These are phyloP conservation scores for Phalaenopsis equestris DNA, from an alignment of 106 monocot species.

Conservation along the genomic window DNA sequence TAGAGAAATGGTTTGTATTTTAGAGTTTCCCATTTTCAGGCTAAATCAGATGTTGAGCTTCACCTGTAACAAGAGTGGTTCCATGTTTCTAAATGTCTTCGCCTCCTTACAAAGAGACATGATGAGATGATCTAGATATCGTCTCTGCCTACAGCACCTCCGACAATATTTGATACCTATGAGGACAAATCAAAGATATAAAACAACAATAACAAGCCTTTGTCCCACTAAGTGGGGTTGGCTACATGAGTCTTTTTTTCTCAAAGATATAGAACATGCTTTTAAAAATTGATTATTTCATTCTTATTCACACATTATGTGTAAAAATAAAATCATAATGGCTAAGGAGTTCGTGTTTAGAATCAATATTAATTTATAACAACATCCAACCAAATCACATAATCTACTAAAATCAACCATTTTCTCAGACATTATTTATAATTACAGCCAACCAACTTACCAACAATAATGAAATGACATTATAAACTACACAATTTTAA, in stretches of 20 bases:
- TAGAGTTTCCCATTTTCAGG: background rate
- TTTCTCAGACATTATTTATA: background rate
- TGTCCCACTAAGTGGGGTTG: background rate
- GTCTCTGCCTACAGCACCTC: conserved; percentile 75
- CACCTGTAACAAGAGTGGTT: conserved; percentile 96
- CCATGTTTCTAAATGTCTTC: conserved; percentile 71
- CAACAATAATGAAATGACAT: background rate
- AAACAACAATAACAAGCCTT: too few relatives aligned
- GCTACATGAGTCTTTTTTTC: background rate
- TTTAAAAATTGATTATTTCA: background rate
- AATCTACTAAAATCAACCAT: background rate
- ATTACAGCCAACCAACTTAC: background rate
- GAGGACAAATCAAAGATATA: background rate
- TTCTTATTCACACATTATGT: background rate
- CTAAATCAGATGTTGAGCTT: background rate
- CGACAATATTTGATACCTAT: conserved; percentile 91
- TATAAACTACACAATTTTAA: background rate
- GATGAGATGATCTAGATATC: conserved; percentile 92
- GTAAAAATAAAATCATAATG: background rate
- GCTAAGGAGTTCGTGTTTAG: background rate
- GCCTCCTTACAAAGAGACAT: conserved; percentile 69
- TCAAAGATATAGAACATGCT: background rate
- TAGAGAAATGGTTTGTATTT: background rate
- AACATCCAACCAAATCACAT: background rate
- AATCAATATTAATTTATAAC: background rate